Evolutionary conservation across 768 basidiomycete species (phyloP), one percentile per base, ranked within the genome.

Genomic region (Suillus americanus): DNA sequence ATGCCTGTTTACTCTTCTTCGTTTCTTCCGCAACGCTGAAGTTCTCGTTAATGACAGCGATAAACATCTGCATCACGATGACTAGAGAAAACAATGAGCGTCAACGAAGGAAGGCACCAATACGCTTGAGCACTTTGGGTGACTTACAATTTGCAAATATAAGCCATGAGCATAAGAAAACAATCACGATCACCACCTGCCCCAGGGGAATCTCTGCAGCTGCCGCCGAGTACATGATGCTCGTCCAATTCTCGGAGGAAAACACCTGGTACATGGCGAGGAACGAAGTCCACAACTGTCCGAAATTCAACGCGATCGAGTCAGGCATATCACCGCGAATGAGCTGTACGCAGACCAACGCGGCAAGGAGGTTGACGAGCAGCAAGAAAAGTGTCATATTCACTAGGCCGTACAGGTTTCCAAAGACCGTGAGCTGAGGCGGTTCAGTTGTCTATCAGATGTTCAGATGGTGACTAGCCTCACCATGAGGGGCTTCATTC

Each of bases 21-120:
- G 88, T 84, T 72, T 96, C 94, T 71, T 98, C 97, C 0, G 94
- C 94, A 6, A 97, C 87, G 28, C 89, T 83, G 70, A 99, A 98
- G 76, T 96, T 97, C 81, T 96, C 95, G 71, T 95, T 93, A 81
- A 97, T 95, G 53, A 97, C 95, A 40, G 97, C 97, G 71, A 99
- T 93, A 80, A 98, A 97, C 89, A 98, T 91, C 73, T 97, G 95
- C 57, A 97, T 75, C 10, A 97, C 83, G 70, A 97, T 93, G 81
- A 94, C 95, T 96, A 64, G 48, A 9, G 43, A 63, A 45, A 67
- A 56, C 33, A 65, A 33, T 40, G 46, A 38, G 37, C 7, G 18
- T 38, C 46, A 53, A 23, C 1, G 50, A 60, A 64, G 23, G 48
- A 55, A 59, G n/a, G 40, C 45, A 41, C 33, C 6, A 5, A 54